A percentile compares a stretch with the other conserved stretches of the same genome.
Conservation (phyloP, 768 basidiomycete genomes). For the Daedaleopsis sinensis region DNA sequence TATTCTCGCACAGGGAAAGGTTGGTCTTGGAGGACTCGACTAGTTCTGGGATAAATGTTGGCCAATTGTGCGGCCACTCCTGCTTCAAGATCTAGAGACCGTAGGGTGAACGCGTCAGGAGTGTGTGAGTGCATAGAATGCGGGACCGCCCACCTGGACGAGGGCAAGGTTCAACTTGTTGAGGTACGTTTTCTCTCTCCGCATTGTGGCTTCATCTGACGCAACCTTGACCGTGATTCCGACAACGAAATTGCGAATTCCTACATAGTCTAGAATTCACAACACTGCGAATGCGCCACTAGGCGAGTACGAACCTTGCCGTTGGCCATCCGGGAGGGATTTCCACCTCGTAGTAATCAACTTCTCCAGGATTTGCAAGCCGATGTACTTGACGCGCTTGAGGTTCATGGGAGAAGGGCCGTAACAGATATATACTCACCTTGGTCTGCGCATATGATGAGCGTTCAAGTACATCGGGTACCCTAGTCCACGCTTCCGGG, state of each 20-base stretch:
- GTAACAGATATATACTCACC: conserved; percentile 39
- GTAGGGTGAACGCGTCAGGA: conserved; percentile 1
- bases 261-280: conserved; percentile 38
- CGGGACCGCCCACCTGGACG: conserved; percentile 65
- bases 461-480: conserved; percentile 89
- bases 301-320: conserved; percentile 62
- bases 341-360: conserved; percentile 96
- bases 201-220: conserved; percentile 85
- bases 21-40: conserved; percentile 97
- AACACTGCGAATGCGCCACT: not conserved
- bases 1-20: conserved; percentile 97
- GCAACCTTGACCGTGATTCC: conserved; percentile 91
- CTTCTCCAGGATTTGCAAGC: conserved; percentile 95
- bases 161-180: conserved; percentile 97
- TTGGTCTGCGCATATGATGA: conserved; percentile 87
- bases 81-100: conserved; percentile 90
- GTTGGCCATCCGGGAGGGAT: conserved; percentile 90
- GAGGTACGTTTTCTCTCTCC: conserved; percentile 91
- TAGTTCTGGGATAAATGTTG: conserved; percentile 94
- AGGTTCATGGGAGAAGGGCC: not conserved
- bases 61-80: conserved; percentile 99
- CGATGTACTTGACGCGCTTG: conserved; percentile 73
- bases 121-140: not conserved
- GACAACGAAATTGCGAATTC: conserved; percentile 96
- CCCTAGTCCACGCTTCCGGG: conserved; percentile 96